Conservation (phyloP, 352 stramenopile species). For the Globisporangium echinulatum region DNA sequence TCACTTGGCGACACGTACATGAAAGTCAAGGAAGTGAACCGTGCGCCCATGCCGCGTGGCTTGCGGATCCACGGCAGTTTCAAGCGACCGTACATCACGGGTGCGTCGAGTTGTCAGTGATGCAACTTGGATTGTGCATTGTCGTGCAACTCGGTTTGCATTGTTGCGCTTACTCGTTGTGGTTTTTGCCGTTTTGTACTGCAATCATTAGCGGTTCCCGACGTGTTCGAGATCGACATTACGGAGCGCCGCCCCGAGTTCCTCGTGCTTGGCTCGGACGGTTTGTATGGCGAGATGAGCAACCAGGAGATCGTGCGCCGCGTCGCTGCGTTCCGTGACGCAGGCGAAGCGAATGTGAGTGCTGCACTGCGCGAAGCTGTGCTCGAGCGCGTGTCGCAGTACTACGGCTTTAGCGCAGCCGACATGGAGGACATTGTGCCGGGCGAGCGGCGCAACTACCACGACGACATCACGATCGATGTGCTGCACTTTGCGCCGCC, state of each 20-base stretch:
- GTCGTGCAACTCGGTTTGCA: background rate
- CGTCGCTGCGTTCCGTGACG: slow-evolving; percentile 34
- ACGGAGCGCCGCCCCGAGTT: slow-evolving; percentile 46
- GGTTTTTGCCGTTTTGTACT: background rate
- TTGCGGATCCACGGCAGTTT: slow-evolving; percentile 54
- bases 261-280: slow-evolving; percentile 56
- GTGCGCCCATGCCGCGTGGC: slow-evolving; percentile 47
- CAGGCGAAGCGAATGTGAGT: slow-evolving; percentile 54
- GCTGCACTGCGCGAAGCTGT: slow-evolving; percentile 33
- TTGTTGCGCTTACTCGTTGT: background rate
- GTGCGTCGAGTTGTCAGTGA: background rate
- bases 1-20: slow-evolving; percentile 70
- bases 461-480: slow-evolving; percentile 72
- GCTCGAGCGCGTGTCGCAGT: slow-evolving; percentile 45
- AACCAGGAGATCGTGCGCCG: slow-evolving; percentile 60
- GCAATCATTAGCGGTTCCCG: slow-evolving; percentile 28
- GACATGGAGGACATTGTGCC: slow-evolving; percentile 52
- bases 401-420: slow-evolving; percentile 37
- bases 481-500: slow-evolving; percentile 52
- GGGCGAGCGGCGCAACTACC: slow-evolving; percentile 55
- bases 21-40: slow-evolving; percentile 71
- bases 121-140: too few species aligned
- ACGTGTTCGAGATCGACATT: slow-evolving; percentile 60
- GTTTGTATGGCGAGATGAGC: slow-evolving; percentile 51
- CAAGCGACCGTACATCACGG: slow-evolving; percentile 46